Percentiles rank a stretch among this genome's conserved stretches.
Conservation (phyloP, 176 grass and related monocot species). For the Raddia guianensis region DNA sequence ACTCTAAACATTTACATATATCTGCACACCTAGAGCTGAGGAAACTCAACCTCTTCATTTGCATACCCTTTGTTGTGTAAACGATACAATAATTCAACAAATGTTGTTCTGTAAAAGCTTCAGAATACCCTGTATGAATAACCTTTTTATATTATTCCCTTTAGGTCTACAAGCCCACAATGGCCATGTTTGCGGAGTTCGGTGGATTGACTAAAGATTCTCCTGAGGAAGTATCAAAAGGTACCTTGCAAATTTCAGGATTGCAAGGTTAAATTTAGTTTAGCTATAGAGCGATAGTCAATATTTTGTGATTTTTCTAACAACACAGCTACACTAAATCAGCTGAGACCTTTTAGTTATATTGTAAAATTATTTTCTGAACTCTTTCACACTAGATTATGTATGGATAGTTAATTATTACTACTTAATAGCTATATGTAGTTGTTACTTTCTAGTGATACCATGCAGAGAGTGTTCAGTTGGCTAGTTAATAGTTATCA, state of each 20-base stretch:
- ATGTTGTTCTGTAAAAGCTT: constrained; percentile 13
- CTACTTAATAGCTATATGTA: background rate
- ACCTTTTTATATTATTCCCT: constrained; percentile 25
- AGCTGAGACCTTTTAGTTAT: background rate
- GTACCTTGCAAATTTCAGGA: constrained; percentile 43
- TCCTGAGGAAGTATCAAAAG: constrained; percentile 74
- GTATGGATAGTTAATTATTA: background rate
- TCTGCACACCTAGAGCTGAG: background rate
- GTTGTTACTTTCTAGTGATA: background rate
- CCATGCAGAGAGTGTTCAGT: background rate
- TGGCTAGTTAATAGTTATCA: background rate
- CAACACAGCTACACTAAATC: background rate
- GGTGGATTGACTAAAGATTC: constrained; percentile 74
- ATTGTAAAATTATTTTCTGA: constrained; percentile 5
- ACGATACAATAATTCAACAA: background rate
- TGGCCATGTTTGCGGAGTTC: constrained; percentile 84
- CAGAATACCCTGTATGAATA: background rate
- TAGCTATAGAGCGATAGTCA: background rate
- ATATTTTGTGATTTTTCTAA: constrained; percentile 11
- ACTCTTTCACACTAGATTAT: constrained; percentile 9
- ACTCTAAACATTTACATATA: background rate
- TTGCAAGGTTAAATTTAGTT: background rate
- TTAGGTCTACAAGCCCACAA: constrained; percentile 91
- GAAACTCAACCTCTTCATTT: background rate
- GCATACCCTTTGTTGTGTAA: background rate